Evolutionary conservation across 805 yeast genomes (phyloP), one percentile per base, ranked within the genome.

Genomic region (Saturnispora quitensis): DNA sequence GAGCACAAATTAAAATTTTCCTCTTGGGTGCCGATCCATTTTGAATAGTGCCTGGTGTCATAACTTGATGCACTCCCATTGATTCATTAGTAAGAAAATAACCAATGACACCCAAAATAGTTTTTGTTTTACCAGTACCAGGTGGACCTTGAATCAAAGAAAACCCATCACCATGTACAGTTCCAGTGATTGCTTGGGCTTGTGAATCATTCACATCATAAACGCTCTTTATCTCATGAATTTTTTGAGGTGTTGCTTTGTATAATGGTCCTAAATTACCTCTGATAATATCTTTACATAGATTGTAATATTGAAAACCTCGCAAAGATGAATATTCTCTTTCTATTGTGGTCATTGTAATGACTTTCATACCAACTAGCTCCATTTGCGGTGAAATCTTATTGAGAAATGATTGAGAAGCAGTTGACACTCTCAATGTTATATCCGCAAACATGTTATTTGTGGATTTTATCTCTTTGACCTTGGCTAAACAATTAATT

Each of bases 71-170:
- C 10, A 46, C 45, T 7, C 35, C 43, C 9, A 48, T 45, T 12
- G 50, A 35, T 9, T 43, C 43, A 25, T 64, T 56, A 0, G 87
- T 76, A 43, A 86, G 65, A 54, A 82, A 80, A 51, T 89, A 80
- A 0, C 97, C 97, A 33, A 91, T 78, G 47, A 91, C 83, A 24
- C 97, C 97, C 44, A 93, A 66, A 68, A 95, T 93, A 0, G 99
- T 93, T 64, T 91, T 95, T 1, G 99, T 95, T 66, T 93, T 93
- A 72, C 99, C 99, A 0, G 98, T 91, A 67, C 99, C 99, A 0
- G 99, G 99, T 0, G 99, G 99, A 53, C 97, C 99, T 69, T 93
- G 99, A 65, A 93, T 90, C 50, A 93, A 73, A 0, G 95, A 83
- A 62, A 93, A 89, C 0, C 99, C 99, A 1, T 73, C 73, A 8